Evolutionary conservation across 2,329 filamentous ascomycete species (phyloP), one percentile per base, ranked within the genome.

Genomic region (Dendryphion nanum): DNA sequence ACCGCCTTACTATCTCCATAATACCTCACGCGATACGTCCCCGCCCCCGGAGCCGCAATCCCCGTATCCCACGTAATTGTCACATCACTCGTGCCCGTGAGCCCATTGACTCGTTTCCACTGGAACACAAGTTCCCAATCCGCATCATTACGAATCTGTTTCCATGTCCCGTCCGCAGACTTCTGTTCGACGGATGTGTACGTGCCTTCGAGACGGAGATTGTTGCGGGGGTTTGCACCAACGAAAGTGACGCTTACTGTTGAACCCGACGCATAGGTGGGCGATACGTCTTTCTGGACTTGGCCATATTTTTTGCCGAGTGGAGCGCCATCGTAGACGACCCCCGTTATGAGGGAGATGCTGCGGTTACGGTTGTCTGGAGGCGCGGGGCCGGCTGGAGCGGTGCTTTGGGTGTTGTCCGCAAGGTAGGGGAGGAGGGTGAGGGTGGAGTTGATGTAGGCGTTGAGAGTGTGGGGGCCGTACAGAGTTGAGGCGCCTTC

Each of bases 401-500:
- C 63, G 59, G 35, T 36, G n/a, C 18, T 33, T 4, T 47, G 44
- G 2, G 54, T 38, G 2, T 51, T 42, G 31, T 71, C 70, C 8
- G 73, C 72, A 3, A 94, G 77, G 60, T 83, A 84, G 13, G 75
- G 76, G 3, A 93, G 77, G 61, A 85, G 81, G 1, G 75, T 77
- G n/a, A 89, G 72, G 0, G 88, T 90, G 30, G 91, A 74, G 63
- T 94, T 90, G 69, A 96, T 86, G 69, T 93, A 93, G 1, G 89
- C 91, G 23, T 85, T 80, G 8, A 96, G 76, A 1, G 89, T 87
- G 63, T 89, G 81, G 2, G 78, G 85, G 0, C 91, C 91, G 61
- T 86, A 93, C 2, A 97, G 79, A 0, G 91, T 97, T 5, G 86
- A 91, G 0, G 88, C 91, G n/a, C 90, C 91, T 69, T 97, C 91